Evolutionary conservation across 768 basidiomycete species (phyloP).

Genomic region (Panaeolus cyanescens): DNA sequence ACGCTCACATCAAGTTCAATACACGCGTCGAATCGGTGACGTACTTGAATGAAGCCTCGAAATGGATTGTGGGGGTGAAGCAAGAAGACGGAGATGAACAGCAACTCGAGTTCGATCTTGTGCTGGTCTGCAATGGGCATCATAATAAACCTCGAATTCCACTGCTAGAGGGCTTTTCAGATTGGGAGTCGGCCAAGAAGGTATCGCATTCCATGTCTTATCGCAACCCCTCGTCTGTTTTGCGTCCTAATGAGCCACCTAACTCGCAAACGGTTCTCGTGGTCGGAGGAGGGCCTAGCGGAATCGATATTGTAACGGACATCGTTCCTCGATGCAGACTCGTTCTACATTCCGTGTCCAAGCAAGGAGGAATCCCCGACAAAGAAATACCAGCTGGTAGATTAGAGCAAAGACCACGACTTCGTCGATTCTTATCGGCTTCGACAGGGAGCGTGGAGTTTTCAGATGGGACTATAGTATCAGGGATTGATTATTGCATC

Average conservation of each 20-base stretch:
- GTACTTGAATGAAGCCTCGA: constrained; percentile 30
- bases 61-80: constrained; percentile 52
- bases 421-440: neutral
- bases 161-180: constrained; percentile 53
- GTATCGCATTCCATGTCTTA: constrained; percentile 74
- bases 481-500: constrained; percentile 61
- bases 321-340: constrained; percentile 43
- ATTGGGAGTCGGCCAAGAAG: constrained; percentile 54
- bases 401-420: neutral
- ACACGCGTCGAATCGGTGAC: constrained; percentile 51
- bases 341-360: constrained; percentile 59
- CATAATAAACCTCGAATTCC: constrained; percentile 68
- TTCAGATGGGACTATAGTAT: constrained; percentile 57
- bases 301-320: constrained; percentile 65
- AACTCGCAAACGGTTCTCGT: constrained; percentile 47
- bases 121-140: constrained; percentile 80
- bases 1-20: constrained; percentile 62
- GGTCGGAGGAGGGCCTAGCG: constrained; percentile 64
- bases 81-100: neutral
- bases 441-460: constrained; percentile 51
- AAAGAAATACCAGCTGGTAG: constrained; percentile 4
- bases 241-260: constrained; percentile 14
- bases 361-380: constrained; percentile 36
- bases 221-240: constrained; percentile 42
- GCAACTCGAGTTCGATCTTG: constrained; percentile 50